A percentile compares a stretch with the other conserved stretches of the same genome.
Conservation (phyloP, 2,329 filamentous ascomycete species). For the Erysiphe pulchra region DNA sequence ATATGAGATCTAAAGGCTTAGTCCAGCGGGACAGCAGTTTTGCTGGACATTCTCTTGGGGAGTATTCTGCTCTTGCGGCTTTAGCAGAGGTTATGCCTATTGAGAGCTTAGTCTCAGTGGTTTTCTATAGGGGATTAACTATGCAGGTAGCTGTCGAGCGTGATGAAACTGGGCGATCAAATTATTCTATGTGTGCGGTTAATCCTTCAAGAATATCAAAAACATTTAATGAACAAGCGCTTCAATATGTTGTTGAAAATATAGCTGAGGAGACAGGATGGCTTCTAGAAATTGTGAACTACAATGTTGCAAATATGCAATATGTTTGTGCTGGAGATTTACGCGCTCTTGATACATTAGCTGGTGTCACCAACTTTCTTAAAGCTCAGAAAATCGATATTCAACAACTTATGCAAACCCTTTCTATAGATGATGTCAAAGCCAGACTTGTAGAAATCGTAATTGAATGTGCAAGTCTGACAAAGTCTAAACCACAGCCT, state of each 20-base stretch:
- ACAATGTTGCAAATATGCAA: constrained; percentile 50
- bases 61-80: constrained; percentile 91
- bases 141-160: constrained; percentile 99
- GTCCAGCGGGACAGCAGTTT: constrained; percentile 94
- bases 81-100: constrained; percentile 99
- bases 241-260: constrained; percentile 91
- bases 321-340: constrained; percentile 49
- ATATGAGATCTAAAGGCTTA: constrained; percentile 92
- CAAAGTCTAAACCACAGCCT: constrained; percentile 66
- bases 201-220: constrained; percentile 96
- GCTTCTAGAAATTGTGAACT: constrained; percentile 98
- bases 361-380: constrained; percentile 60
- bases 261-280: constrained; percentile 83
- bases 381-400: constrained; percentile 97
- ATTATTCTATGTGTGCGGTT: constrained; percentile 98
- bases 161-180: constrained; percentile 74
- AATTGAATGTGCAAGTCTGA: constrained; percentile 62
- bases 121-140: constrained; percentile 95
- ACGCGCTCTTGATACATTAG: constrained; percentile 43
- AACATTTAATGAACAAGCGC: constrained; percentile 92
- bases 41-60: constrained; percentile 88
- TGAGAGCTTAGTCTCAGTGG: constrained; percentile 88
- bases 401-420: constrained; percentile 64
- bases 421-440: constrained; percentile 78
- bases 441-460: constrained; percentile 78